Base-by-base conservation (phyloP, 257 asterid genomes). In the Capsicum chinense region DNA sequence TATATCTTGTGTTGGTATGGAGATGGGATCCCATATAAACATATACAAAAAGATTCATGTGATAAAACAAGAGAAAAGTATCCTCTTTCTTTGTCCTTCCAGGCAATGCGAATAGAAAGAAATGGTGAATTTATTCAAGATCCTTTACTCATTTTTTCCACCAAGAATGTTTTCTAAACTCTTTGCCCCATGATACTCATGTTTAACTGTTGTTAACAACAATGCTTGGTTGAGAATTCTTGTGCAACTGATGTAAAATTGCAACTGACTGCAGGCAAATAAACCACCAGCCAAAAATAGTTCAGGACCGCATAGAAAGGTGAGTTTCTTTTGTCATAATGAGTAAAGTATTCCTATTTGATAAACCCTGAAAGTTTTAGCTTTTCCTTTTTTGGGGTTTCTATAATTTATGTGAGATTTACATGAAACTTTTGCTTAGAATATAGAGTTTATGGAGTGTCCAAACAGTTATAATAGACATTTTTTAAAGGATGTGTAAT, bases 231-330 rank as follows among this genome's bases (percentile, higher is more conserved):
- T 70, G 60, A 79, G 47, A 56, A 37, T 16, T 37, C 63, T 66
- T 54, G 68, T 26, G 6, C 79, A 8, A 57, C 74, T 84, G 21
- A 85, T 84, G 16, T 83, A 37, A 73, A 9, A 79, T 86, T 54
- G 71, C 62, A 86, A 47, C 81, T 64, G 57, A 21, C 88, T 21
- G 66, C 85, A 95, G 98, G 96, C 89, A 88, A 93, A 92, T 88
- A 91, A 93, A 62, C 92, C 92, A 10, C 88, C 84, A 7, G 82
- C 87, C 19, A 92, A 88, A 87, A 85, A 87, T 71, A 81, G 85
- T 80, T 85, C 90, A 7, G 94, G 94, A 81, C 91, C 88, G 37
- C 80, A 91, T 91, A 92, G 91, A 81, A 95, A 93, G 98, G 98
- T 90, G 83, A 54, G 88, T 81, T 86, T 39, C 15, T 17, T 86